Evolutionary conservation across 2,329 filamentous ascomycete species (phyloP).

Genomic region (Fusarium zealandicum): DNA sequence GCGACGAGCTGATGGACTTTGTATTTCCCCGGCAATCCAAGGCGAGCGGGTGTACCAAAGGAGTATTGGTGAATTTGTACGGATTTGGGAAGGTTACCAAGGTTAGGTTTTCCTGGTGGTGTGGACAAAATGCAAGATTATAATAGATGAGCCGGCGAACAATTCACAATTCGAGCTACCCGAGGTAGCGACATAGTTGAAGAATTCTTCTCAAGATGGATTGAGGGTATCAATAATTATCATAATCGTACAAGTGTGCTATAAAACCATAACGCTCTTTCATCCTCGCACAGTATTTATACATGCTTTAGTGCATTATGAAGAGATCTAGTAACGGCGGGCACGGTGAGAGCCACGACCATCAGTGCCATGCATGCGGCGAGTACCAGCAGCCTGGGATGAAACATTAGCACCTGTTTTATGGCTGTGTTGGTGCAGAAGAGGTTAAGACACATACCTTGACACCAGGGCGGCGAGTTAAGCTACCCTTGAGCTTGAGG

Average conservation of each 20-base stretch:
- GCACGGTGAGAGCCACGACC: slow-evolving; percentile 62
- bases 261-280: background rate
- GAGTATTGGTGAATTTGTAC: background rate
- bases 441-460: too few species aligned
- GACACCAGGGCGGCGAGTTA: slow-evolving; percentile 72
- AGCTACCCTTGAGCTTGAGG: slow-evolving; percentile 73
- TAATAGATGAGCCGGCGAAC: slow-evolving; percentile 22
- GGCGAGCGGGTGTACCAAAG: background rate
- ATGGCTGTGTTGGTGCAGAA: background rate
- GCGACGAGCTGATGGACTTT: background rate
- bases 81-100: background rate
- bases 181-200: slow-evolving; percentile 17
- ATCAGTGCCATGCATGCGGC: slow-evolving; percentile 78
- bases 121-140: slow-evolving; percentile 19
- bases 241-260: slow-evolving; percentile 33
- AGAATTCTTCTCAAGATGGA: slow-evolving; percentile 26
- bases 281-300: background rate
- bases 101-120: background rate
- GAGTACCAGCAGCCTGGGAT: slow-evolving; percentile 71
- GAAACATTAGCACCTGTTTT: slow-evolving; percentile 8
- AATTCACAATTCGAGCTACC: slow-evolving; percentile 5
- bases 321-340: slow-evolving; percentile 28
- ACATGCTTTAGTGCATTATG: background rate
- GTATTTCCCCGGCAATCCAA: too few species aligned
- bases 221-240: slow-evolving; percentile 28